Conservation (phyloP, 108 stramenopile species). For the Discostella pseudostelligera region DNA sequence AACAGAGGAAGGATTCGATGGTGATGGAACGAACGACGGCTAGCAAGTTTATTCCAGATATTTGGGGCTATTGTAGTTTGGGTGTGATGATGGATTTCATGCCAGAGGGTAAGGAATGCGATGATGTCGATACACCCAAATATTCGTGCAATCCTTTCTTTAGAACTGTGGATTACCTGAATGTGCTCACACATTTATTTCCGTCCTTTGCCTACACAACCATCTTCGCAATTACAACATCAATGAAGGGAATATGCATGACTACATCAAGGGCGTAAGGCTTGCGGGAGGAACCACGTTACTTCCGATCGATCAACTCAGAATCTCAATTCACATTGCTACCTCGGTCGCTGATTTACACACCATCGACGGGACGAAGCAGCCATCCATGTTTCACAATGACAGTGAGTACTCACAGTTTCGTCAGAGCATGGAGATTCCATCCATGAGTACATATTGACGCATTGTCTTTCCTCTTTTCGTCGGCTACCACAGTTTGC, state of each 20-base stretch:
- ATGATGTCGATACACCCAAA: no score
- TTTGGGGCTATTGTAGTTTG: constrained; percentile 39
- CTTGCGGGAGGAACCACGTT: constrained; percentile 21
- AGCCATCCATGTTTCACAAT: constrained; percentile 49
- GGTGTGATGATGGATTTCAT: constrained; percentile 50
- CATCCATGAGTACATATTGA: neutral
- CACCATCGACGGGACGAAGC: constrained; percentile 41
- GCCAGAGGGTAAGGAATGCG: constrained; percentile 40
- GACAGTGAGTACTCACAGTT: constrained; percentile 38
- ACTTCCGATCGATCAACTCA: constrained; percentile 14
- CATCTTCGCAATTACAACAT: neutral
- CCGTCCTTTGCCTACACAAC: no score
- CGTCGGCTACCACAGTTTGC: constrained; percentile 22
- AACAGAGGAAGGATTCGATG: constrained; percentile 44
- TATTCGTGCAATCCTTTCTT: no score
- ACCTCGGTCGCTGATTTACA: constrained; percentile 59
- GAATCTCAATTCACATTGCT: constrained; percentile 42
- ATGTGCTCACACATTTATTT: no score
- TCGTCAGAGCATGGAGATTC: no score
- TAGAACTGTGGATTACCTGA: no score
- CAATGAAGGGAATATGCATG: constrained; percentile 34
- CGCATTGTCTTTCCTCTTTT: neutral
- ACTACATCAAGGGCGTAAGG: constrained; percentile 41
- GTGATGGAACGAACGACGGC: constrained; percentile 26
- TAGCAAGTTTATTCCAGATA: constrained; percentile 37